Conservation (phyloP, 352 stramenopile genomes). For the Pythium volutum region DNA sequence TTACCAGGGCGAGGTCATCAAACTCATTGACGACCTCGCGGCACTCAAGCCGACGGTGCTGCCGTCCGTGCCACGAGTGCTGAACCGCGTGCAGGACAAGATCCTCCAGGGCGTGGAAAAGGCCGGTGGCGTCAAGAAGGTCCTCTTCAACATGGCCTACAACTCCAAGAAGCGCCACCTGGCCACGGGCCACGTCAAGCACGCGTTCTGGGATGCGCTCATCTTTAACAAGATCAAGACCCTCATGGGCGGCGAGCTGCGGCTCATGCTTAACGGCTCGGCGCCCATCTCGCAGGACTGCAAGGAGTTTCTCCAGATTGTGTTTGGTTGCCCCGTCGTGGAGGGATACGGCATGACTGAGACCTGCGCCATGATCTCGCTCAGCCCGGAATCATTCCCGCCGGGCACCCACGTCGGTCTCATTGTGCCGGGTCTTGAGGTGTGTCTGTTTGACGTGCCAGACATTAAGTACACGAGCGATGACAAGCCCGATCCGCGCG, state of each 20-base stretch:
- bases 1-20: conserved; percentile 78
- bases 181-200: conserved; percentile 29
- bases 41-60: conserved; percentile 91
- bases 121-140: conserved; percentile 29
- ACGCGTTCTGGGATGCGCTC: conserved; percentile 91
- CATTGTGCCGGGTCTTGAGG: conserved; percentile 78
- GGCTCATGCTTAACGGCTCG: conserved; percentile 92
- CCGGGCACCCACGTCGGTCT: conserved; percentile 90
- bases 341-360: conserved; percentile 97
- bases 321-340: conserved; percentile 89
- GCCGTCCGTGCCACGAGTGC: conserved; percentile 88
- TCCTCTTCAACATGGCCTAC: conserved; percentile 39
- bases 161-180: conserved; percentile 40
- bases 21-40: conserved; percentile 93
- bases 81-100: conserved; percentile 89
- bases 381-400: conserved; percentile 33
- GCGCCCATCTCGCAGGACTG: conserved; percentile 91
- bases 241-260: conserved; percentile 85
- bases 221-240: conserved; percentile 95
- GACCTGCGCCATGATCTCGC: conserved; percentile 36
- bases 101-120: conserved; percentile 45
- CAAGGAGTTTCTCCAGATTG: conserved; percentile 93
- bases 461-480: conserved; percentile 94
- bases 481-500: conserved; percentile 60
- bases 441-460: conserved; percentile 93